Evolutionary conservation across 768 basidiomycete genomes (phyloP).

Genomic region (Suillus weaverae): DNA sequence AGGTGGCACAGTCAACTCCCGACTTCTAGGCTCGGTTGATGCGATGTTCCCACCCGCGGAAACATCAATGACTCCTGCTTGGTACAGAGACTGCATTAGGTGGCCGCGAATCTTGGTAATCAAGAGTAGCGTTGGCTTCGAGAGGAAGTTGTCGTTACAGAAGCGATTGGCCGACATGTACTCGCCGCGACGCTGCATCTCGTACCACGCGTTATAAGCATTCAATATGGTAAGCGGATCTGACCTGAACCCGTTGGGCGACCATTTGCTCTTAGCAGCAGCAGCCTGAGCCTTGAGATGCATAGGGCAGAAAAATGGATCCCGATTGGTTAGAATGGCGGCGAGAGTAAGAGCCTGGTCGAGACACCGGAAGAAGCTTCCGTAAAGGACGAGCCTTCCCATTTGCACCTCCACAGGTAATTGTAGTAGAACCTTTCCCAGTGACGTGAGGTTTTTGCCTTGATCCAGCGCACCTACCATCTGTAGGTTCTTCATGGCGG

Average conservation of each 20-base stretch:
- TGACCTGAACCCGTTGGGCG: conserved; percentile 75
- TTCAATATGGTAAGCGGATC: conserved; percentile 78
- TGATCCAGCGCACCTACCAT: conserved; percentile 87
- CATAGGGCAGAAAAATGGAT: conserved; percentile 86
- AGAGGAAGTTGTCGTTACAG: conserved; percentile 83
- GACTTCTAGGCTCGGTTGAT: conserved; percentile 29
- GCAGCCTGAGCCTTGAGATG: conserved; percentile 71
- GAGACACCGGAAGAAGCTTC: conserved; percentile 90
- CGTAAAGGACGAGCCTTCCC: conserved; percentile 86
- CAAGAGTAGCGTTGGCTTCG: conserved; percentile 78
- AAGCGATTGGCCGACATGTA: conserved; percentile 71
- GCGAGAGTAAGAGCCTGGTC: conserved; percentile 87
- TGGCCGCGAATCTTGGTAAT: conserved; percentile 82
- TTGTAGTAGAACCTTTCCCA: conserved; percentile 86
- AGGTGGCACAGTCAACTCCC: conserved; percentile 51
- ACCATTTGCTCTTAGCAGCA: conserved; percentile 75
- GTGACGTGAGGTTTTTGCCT: conserved; percentile 74
- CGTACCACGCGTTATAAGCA: conserved; percentile 84
- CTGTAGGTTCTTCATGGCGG: conserved; percentile 76
- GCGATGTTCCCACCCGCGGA: conserved; percentile 63
- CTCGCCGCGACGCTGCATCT: conserved; percentile 63
- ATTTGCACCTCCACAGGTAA: conserved; percentile 89
- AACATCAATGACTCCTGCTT: conserved; percentile 79
- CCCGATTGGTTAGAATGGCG: conserved; percentile 87
- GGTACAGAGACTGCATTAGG: conserved; percentile 72